These are phyloP conservation scores for Eucalyptus leucophloia DNA, from an alignment of 345 rosid species.

Conservation along the genomic window DNA sequence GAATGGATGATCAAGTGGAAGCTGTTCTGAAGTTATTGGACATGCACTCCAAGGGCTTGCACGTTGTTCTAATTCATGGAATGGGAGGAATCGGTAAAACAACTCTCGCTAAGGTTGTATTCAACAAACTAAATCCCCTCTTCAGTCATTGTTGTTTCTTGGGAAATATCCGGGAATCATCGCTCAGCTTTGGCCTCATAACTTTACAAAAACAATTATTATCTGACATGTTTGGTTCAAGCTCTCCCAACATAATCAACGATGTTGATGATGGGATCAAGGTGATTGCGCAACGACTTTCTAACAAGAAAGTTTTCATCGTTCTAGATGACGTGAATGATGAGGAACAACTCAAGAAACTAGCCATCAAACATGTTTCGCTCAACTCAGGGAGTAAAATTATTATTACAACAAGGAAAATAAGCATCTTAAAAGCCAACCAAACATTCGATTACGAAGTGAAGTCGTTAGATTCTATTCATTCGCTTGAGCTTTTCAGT, in stretches of 20 bases:
- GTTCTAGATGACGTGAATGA: neutral
- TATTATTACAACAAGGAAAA: neutral
- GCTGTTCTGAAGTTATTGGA: neutral
- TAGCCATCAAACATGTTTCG: neutral
- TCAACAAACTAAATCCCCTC: neutral
- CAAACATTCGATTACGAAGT: neutral
- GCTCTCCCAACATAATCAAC: neutral
- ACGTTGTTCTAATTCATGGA: neutral
- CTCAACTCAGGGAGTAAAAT: neutral
- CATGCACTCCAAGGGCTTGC: neutral
- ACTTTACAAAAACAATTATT: neutral
- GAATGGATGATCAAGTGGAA: neutral
- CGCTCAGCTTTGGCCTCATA: neutral
- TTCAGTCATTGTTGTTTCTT: neutral
- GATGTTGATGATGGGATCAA: neutral
- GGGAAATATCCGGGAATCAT: neutral
- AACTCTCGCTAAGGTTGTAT: neutral
- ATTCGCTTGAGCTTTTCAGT: neutral
- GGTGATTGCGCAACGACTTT: neutral
- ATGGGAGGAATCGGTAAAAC: neutral
- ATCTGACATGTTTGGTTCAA: neutral
- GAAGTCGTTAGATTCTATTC: neutral
- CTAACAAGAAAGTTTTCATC: neutral
- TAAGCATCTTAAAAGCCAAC: neutral
- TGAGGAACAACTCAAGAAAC: neutral